These are phyloP conservation scores for Penicillium turbatum DNA, from an alignment of 495 filamentous ascomycete species.

Conservation along the genomic window DNA sequence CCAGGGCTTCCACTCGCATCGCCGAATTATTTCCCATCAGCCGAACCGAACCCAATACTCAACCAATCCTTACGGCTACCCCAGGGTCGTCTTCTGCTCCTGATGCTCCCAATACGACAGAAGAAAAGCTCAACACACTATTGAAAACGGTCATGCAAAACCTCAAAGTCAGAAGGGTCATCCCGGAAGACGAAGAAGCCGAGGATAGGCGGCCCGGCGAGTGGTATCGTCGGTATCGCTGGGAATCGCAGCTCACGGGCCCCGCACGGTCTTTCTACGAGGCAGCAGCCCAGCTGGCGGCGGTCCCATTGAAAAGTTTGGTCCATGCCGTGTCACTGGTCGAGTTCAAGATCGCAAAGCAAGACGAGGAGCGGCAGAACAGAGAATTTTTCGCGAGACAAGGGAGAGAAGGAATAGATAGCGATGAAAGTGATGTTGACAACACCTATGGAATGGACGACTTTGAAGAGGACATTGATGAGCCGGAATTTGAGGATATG, in stretches of 20 bases:
- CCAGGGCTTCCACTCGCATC: conserved; percentile 32
- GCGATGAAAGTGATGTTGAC: conserved; percentile 19
- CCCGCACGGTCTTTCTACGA: conserved; percentile 52
- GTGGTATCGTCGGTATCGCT: conserved; percentile 54
- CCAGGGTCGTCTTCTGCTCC: not conserved
- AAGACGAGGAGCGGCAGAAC: conserved; percentile 36
- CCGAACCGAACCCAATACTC: conserved; percentile 15
- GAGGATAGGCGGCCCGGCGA: conserved; percentile 46
- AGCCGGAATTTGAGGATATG: conserved; percentile 21
- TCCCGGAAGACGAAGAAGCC: conserved; percentile 25
- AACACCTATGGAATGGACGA: conserved; percentile 24
- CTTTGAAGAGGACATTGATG: conserved; percentile 28
- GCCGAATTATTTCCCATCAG: conserved; percentile 50
- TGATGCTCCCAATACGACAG: not conserved
- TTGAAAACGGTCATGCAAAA: conserved; percentile 36
- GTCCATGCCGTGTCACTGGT: conserved; percentile 44
- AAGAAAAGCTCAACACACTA: conserved; percentile 31
- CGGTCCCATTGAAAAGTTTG: conserved; percentile 45
- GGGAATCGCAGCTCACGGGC: conserved; percentile 52
- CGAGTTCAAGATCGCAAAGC: conserved; percentile 43
- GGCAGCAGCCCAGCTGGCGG: conserved; percentile 47
- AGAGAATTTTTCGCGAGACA: conserved; percentile 25
- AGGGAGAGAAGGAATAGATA: conserved; percentile 21
- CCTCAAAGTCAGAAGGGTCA: conserved; percentile 29
- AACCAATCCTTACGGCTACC: conserved; percentile 3